A percentile compares a stretch with the other conserved stretches of the same genome.
These are phyloP conservation scores for Sonneratia caseolaris DNA, from an alignment of 345 rosid genomes.

Conservation along the genomic window DNA sequence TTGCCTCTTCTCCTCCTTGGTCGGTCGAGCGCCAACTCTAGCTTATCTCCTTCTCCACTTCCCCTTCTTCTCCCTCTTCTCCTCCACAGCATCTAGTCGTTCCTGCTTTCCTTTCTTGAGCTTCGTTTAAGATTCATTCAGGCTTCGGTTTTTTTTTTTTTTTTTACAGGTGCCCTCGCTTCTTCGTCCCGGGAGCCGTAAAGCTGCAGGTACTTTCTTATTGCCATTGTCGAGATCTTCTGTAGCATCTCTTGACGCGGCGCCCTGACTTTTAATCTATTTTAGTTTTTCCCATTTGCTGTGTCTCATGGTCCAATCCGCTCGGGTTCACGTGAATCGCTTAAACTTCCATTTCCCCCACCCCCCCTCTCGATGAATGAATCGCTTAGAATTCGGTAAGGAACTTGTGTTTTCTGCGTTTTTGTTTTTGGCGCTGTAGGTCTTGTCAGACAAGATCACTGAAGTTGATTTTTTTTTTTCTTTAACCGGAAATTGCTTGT, in stretches of 20 bases:
- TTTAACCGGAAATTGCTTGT: not conserved
- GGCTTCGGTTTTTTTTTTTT: too few species aligned
- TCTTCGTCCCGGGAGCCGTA: constrained; percentile 2
- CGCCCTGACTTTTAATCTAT: not conserved
- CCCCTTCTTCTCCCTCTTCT: not conserved
- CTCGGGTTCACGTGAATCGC: too few species aligned
- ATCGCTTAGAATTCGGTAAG: not conserved
- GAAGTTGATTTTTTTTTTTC: not conserved
- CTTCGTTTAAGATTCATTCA: too few species aligned
- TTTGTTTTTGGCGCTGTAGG: not conserved
- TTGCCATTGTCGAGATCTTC: not conserved
- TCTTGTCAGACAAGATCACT: not conserved
- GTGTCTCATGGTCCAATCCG: not conserved
- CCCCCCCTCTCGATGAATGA: not conserved
- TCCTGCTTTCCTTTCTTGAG: too few species aligned
- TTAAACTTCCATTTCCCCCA: too few species aligned
- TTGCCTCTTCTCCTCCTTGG: not conserved
- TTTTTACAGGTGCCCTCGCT: not conserved
- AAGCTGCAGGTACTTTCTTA: not conserved
- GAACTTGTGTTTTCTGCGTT: not conserved
- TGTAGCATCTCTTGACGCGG: not conserved
- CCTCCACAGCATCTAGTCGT: not conserved
- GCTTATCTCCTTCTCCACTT: not conserved
- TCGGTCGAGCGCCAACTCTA: not conserved
- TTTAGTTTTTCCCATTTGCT: not conserved